phyloP scores from a whole-genome alignment of 129 eudicot species.

The Escallonia rubra region DNA sequence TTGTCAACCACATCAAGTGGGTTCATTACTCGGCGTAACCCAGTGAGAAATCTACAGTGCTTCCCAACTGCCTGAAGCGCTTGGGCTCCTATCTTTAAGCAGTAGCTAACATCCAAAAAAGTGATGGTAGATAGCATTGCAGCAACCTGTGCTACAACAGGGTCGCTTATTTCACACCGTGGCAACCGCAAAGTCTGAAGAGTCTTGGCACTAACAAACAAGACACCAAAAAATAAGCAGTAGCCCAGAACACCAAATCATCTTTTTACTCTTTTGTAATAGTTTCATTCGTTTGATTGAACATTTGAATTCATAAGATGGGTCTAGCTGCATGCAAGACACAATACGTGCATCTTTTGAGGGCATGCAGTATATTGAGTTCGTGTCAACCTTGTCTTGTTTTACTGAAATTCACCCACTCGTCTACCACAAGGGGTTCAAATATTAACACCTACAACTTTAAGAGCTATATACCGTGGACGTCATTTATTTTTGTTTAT shows the following conservation, averaged over 20 bases:
- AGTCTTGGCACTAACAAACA: constrained; percentile 42
- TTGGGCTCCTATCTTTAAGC: constrained; percentile 37
- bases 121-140: constrained; percentile 26
- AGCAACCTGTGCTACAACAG: constrained; percentile 28
- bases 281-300: too few relatives aligned
- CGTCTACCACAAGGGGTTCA: too few relatives aligned
- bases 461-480: too few relatives aligned
- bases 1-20: constrained; percentile 41
- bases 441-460: too few relatives aligned
- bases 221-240: constrained; percentile 2
- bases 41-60: constrained; percentile 35
- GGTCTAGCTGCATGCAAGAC: too few relatives aligned
- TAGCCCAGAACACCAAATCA: neutral
- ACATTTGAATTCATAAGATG: too few relatives aligned
- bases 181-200: constrained; percentile 36
- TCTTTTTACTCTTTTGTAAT: neutral
- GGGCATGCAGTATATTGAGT: too few relatives aligned
- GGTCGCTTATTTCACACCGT: constrained; percentile 38
- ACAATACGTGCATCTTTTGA: too few relatives aligned
- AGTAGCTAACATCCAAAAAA: constrained; percentile 45
- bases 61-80: constrained; percentile 39
- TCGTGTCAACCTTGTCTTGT: too few relatives aligned
- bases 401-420: too few relatives aligned
- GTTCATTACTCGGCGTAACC: constrained; percentile 43
- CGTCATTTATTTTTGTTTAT: too few relatives aligned